A percentile compares a stretch with the other conserved stretches of the same genome.
Conservation (phyloP, 192 early-diverging fungal species). For the Haplosporangium gracile region DNA sequence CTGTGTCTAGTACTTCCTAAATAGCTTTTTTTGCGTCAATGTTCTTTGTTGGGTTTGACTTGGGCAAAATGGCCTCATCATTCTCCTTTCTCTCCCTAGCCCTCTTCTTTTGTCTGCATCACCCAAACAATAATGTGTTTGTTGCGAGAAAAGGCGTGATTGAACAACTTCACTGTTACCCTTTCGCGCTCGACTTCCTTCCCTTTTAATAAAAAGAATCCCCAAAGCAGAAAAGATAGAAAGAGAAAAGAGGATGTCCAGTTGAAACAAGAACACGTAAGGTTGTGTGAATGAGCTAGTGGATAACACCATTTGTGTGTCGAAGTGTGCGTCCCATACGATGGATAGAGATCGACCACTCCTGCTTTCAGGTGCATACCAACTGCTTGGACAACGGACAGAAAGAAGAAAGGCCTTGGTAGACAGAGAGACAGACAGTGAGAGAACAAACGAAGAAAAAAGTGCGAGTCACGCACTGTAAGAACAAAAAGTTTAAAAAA, state of each 20-base stretch:
- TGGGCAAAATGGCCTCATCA: not conserved
- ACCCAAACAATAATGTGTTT: not conserved
- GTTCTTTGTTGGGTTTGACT: not conserved
- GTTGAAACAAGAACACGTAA: not conserved
- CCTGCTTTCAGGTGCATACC: not conserved
- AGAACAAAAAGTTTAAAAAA: not conserved
- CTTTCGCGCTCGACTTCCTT: not conserved
- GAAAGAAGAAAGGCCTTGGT: too few relatives aligned
- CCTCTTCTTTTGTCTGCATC: not conserved
- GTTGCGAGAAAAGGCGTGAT: not conserved
- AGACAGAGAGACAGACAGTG: not conserved
- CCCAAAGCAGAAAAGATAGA: not conserved
- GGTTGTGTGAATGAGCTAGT: not conserved
- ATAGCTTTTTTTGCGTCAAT: not conserved
- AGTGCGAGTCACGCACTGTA: too few relatives aligned
- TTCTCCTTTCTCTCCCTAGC: not conserved
- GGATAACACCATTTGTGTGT: not conserved
- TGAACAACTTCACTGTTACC: not conserved
- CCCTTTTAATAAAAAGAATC: not conserved
- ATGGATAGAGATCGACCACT: not conserved
- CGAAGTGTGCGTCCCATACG: not conserved
- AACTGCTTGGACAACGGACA: not conserved
- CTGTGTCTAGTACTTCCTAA: slow-evolving; percentile 1
- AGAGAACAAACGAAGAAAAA: not conserved
- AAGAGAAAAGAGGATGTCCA: not conserved